Base-by-base conservation (phyloP, 1,284 basidiomycete species). In the Chalciporus sp. region DNA sequence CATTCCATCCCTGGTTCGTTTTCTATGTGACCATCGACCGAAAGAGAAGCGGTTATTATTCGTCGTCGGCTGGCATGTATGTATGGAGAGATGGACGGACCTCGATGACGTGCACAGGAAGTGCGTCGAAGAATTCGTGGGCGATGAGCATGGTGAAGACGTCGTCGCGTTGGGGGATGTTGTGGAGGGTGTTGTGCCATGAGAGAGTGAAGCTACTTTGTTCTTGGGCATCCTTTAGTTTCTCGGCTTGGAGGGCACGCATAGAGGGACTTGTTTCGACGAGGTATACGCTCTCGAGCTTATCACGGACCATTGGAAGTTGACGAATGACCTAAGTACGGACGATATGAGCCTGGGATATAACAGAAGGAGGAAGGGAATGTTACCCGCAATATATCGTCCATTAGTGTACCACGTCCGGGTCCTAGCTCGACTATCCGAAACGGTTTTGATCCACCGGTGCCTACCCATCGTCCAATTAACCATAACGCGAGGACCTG, bases 51-150 rank as follows among this genome's bases (percentile, higher is more conserved):
- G 6, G 23, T 23, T 6, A 6, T 23, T 23, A 23, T 23, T 23
- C 23, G 23, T 23, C 23, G 6, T 23, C 23, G 23, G 4, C 26
- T 7, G 5, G 20, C n/a, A 33, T 4, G 6, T 4, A 16, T 4
- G 7, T 1, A 2, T 1, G 11, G 3, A 8, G 3, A 4, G 4
- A 19, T 2, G 3, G 14, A 66, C 75, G 12, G 61, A 93, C 94
- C 77, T 97, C 87, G 44, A 99, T 79, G 29, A 96, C 76, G 70
- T 98, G 92, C 47, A 98, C 87, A 0, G 96, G 96, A 47, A 99
- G 78, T 0, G 96, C 96, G 67, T 99, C 97, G 60, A 99, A 98
- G 74, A 99, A 98, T 68, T 99, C 97, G 70, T 99, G 96, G 0
- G 96, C 97, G 7, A 98, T 75, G 19, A 97, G 71, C 76, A 98